Base-by-base conservation (phyloP, 129 eudicot genomes). In the Arctium lappa region DNA sequence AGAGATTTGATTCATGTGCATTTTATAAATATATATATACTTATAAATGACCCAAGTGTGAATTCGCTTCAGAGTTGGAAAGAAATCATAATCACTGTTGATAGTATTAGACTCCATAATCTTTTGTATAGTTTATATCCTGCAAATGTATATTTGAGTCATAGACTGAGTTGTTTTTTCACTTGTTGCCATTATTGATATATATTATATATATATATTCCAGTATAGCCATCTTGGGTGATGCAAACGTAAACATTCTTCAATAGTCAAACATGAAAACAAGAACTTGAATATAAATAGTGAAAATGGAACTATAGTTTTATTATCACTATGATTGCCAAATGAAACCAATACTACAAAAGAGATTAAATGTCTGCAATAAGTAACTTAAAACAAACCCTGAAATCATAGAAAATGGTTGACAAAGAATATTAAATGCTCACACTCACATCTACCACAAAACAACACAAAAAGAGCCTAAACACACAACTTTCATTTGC, bases 401-500 rank as follows among this genome's bases (percentile, higher is more conserved):
- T 72, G 73, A 80, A 81, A 53, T 72, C 68, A 72, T 18, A 50
- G 72, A 44, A 46, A 13, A 72, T 31, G 72, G 31, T 37, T 72
- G 62, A 53, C 9, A 53, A 80, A 72, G 39, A 56, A 72, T 56
- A 29, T 73, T 73, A 34, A 79, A 79, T 50, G 32, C 71, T 42
- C 38, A 56, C 33, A 79, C 46, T 79, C 66, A n/a, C 66, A 16
- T 60, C 66, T 60, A 60, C 66, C 2, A 1, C 29, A 60, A 60
- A 60, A 15, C 29, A n/a, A 80, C 53, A 70, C 9, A 48, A 80
- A 80, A 46, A 16, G 33, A 73, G 44, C 42, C 74, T 73, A 81
- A 39, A 38, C n/a, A 65, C 62, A 65, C 70, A 80, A 1, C 62
- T 37, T 50, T 74, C 80, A 81, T n/a, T 81, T 81, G 68, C 80